A percentile compares a stretch with the other conserved stretches of the same genome.
Conservation (phyloP, 75 land plant genomes). For the Cunninghamia lanceolata region DNA sequence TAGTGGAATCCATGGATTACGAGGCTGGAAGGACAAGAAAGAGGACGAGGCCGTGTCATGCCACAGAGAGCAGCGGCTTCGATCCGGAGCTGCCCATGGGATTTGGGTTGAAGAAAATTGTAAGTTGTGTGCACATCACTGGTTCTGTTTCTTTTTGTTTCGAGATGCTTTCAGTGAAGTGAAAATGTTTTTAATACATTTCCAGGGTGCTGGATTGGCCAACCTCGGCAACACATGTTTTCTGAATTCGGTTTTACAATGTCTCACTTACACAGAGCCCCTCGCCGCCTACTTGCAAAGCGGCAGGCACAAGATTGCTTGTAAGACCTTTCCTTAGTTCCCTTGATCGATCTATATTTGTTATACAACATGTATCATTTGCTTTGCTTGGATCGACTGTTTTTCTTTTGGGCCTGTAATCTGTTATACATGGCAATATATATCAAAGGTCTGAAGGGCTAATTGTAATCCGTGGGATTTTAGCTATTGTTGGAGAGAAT, state of each 20-base stretch:
- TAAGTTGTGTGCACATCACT: background rate
- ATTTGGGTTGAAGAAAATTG: background rate
- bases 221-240: slow-evolving; percentile 93
- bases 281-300: slow-evolving; percentile 77
- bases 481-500: no score
- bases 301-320: slow-evolving; percentile 69
- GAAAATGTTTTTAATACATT: background rate
- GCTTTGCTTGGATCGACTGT: no score
- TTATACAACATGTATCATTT: background rate
- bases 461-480: no score
- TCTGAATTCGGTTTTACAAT: slow-evolving; percentile 85
- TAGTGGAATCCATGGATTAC: background rate
- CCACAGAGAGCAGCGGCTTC: background rate
- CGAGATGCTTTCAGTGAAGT: background rate
- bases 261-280: slow-evolving; percentile 92
- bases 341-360: background rate
- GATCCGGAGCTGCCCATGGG: background rate
- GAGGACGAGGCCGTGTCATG: background rate
- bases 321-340: slow-evolving; percentile 36
- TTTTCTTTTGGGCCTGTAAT: no score
- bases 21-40: background rate
- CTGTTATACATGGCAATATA: no score
- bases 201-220: slow-evolving; percentile 85
- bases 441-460: no score
- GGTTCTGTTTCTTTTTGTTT: background rate